Base-by-base conservation (phyloP, 805 yeast genomes). In the Isabelozyma rhagii region DNA sequence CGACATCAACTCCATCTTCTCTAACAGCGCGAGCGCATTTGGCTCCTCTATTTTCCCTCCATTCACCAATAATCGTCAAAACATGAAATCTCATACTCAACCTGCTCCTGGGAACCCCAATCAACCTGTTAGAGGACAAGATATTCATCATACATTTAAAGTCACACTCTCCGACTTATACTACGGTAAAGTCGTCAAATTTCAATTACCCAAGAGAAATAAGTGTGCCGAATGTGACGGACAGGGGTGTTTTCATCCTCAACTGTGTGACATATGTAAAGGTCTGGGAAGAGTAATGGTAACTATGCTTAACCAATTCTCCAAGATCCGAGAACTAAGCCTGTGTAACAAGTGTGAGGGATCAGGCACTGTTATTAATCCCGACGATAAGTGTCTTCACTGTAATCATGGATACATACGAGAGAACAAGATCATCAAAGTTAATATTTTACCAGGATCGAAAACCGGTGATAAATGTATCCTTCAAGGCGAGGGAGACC, bases 401-500 rank as follows among this genome's bases (percentile, higher is more conserved):
- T 71, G 75, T 49, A 61, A 59, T 25, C 51, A 58, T 8, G 83
- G 82, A 15, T 77, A 73, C 51, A 55, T 72, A 14, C 72, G 77
- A 50, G 79, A 71, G 42, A 71, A 78, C 34, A 80, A 79, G 51
- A 72, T 84, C 8, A 64, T 85, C 29, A 74, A 76, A 44, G 74
- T 85, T 8, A 67, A 67, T n/a, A 70, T 84, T 2, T 74, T 77
- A 14, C 82, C 83, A 3, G 92, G 92, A 2, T 70, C 81, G 40
- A 65, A 67, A 41, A 62, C 77, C 45, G 83, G 84, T 0, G 82
- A 82, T 52, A 66, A 70, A 43, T 74, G 84, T 15, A 68, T 81
- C 1, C 65, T 84, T 17, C 68, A 75, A n/a, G 80, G 83, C 5
- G 84, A 80, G 56, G 88, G 85, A 0, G 91, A 86, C 58, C 87